Conservation (phyloP, 2,329 filamentous ascomycete species). For the Exserohilum rostratum region DNA sequence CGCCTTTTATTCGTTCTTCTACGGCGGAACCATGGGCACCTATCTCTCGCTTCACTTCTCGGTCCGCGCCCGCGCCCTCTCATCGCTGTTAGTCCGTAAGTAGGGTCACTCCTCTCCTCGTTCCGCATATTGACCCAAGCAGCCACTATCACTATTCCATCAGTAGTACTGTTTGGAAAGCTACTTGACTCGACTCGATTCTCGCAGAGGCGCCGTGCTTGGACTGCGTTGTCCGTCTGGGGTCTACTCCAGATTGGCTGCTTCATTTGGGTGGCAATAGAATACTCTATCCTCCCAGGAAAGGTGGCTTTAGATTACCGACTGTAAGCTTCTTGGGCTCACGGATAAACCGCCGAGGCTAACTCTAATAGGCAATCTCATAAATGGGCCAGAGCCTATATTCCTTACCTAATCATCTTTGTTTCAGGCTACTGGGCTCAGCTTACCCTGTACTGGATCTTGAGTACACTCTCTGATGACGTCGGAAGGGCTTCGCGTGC, state of each 20-base stretch:
- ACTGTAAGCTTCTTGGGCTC: not conserved
- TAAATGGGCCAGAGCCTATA: constrained; percentile 9
- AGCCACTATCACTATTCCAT: constrained; percentile 10
- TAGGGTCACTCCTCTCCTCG: not conserved
- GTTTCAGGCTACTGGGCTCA: constrained; percentile 11
- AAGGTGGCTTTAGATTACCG: constrained; percentile 7
- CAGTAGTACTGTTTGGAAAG: constrained; percentile 12
- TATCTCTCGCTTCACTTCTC: constrained; percentile 19
- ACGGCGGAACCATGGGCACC: constrained; percentile 16
- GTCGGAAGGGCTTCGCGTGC: constrained; percentile 7
- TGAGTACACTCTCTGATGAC: constrained; percentile 11
- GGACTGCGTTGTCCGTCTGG: constrained; percentile 10
- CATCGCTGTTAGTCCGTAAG: constrained; percentile 15
- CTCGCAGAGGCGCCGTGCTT: constrained; percentile 9
- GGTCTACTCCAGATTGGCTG: constrained; percentile 8
- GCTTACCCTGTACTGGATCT: constrained; percentile 15
- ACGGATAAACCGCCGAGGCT: not conserved
- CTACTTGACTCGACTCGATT: constrained; percentile 10
- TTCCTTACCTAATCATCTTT: constrained; percentile 13
- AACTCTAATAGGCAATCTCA: constrained; percentile 2
- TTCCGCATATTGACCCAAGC: not conserved
- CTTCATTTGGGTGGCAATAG: constrained; percentile 14
- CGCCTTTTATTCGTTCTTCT: constrained; percentile 17
- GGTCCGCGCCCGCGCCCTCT: constrained; percentile 15
- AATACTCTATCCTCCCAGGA: constrained; percentile 10